Evolutionary conservation across 2,329 filamentous ascomycete genomes (phyloP).

Genomic region (Sclerotinia trifoliorum): DNA sequence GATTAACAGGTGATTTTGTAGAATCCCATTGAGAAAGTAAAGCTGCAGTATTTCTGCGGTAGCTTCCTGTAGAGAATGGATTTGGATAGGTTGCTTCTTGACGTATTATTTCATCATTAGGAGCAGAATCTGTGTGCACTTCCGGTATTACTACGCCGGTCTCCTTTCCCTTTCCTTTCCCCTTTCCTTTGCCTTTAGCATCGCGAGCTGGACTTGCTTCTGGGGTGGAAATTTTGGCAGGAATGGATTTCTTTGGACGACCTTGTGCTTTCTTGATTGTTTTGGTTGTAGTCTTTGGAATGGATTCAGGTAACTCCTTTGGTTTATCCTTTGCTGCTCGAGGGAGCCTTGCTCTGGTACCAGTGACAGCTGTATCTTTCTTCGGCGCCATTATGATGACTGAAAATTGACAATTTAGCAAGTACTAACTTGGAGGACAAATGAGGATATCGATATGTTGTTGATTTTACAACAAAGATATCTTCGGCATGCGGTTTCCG

Average conservation of each 20-base stretch:
- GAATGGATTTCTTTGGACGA: not conserved
- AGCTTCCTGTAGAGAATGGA: conserved; percentile 14
- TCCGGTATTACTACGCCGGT: not conserved
- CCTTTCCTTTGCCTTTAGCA: not conserved
- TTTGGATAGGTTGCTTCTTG: conserved; percentile 22
- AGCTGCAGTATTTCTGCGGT: conserved; percentile 11
- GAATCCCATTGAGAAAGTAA: conserved; percentile 12
- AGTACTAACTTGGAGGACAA: not conserved
- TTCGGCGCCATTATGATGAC: not conserved
- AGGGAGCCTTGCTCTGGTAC: not conserved
- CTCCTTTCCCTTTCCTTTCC: not conserved
- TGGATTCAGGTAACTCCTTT: not conserved
- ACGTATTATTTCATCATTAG: conserved; percentile 9
- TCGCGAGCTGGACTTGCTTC: not conserved
- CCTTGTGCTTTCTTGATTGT: not conserved
- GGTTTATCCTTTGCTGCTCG: conserved; percentile 16
- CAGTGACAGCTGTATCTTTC: not conserved
- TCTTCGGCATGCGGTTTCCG: conserved; percentile 17
- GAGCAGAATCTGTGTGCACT: not conserved
- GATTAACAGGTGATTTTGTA: not conserved
- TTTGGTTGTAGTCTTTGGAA: conserved; percentile 7
- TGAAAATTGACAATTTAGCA: not conserved
- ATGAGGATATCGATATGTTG: not conserved
- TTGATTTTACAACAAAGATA: conserved; percentile 16
- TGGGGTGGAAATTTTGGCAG: not conserved